Evolutionary conservation across 1,139 yeast genomes (phyloP).

Genomic region (Blastobotrys serpentis): DNA sequence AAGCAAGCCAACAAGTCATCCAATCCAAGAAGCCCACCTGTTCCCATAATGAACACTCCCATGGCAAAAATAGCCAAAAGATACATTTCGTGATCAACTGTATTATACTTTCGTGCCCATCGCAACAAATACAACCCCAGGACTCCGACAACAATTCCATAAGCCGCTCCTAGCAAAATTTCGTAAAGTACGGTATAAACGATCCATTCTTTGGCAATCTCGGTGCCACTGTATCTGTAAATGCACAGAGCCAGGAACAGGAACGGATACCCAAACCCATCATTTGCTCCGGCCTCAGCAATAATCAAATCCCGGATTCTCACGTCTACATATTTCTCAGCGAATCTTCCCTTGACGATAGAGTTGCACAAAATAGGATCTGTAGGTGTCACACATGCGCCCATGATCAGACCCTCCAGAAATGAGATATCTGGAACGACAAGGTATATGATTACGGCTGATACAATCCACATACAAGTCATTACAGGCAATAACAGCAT

Average conservation of each 20-base stretch:
- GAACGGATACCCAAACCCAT: slow-evolving; percentile 45
- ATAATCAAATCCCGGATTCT: slow-evolving; percentile 37
- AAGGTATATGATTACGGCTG: slow-evolving; percentile 41
- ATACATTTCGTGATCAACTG: slow-evolving; percentile 52
- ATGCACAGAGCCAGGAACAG: slow-evolving; percentile 39
- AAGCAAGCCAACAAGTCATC: slow-evolving; percentile 44
- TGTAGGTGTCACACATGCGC: slow-evolving; percentile 46
- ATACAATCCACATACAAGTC: slow-evolving; percentile 45
- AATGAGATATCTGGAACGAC: slow-evolving; percentile 37
- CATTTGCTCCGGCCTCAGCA: slow-evolving; percentile 46
- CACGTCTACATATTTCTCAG: slow-evolving; percentile 39
- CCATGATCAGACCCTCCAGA: slow-evolving; percentile 42
- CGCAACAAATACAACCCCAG: slow-evolving; percentile 33
- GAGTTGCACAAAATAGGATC: slow-evolving; percentile 48
- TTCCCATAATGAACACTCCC: slow-evolving; percentile 65
- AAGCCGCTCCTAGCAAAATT: slow-evolving; percentile 36
- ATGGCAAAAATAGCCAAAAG: slow-evolving; percentile 71
- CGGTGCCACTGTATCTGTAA: slow-evolving; percentile 31
- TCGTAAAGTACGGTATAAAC: slow-evolving; percentile 40
- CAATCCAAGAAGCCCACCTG: slow-evolving; percentile 42
- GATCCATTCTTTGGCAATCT: slow-evolving; percentile 40
- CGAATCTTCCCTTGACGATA: slow-evolving; percentile 45
- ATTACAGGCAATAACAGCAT: slow-evolving; percentile 43
- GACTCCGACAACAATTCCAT: slow-evolving; percentile 40
- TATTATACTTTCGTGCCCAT: slow-evolving; percentile 27